Percentiles rank a stretch among this genome's conserved stretches.
These are phyloP conservation scores for Aureobasidium uvarum DNA, from an alignment of 2,329 filamentous ascomycete species.

Conservation along the genomic window DNA sequence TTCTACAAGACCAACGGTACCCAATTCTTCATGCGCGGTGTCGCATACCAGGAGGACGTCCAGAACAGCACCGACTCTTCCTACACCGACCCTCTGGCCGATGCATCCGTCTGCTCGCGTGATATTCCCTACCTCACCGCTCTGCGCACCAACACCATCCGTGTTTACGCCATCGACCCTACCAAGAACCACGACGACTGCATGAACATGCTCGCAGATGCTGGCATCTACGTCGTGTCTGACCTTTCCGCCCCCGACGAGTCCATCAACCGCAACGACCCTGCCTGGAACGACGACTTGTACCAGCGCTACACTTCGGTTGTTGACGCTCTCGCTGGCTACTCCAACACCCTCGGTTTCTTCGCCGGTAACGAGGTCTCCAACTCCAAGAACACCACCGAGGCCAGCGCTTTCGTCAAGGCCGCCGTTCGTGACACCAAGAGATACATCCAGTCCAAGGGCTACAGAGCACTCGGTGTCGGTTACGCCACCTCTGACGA, in stretches of 20 bases:
- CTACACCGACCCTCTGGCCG: slow-evolving; percentile 81
- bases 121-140: slow-evolving; percentile 79
- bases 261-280: slow-evolving; percentile 81
- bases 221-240: slow-evolving; percentile 92
- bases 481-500: slow-evolving; percentile 98
- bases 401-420: slow-evolving; percentile 92
- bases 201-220: slow-evolving; percentile 77
- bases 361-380: slow-evolving; percentile 98
- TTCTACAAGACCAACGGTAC: slow-evolving; percentile 81
- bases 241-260: slow-evolving; percentile 78
- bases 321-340: slow-evolving; percentile 75
- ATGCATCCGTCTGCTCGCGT: slow-evolving; percentile 69
- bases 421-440: slow-evolving; percentile 96
- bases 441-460: slow-evolving; percentile 80
- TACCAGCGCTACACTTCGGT: slow-evolving; percentile 80
- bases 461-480: slow-evolving; percentile 76
- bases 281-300: slow-evolving; percentile 74
- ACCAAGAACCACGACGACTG: slow-evolving; percentile 73
- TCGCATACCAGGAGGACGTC: slow-evolving; percentile 87
- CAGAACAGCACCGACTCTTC: slow-evolving; percentile 50
- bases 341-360: slow-evolving; percentile 93
- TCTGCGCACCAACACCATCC: slow-evolving; percentile 87
- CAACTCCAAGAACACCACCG: slow-evolving; percentile 84
- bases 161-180: slow-evolving; percentile 90
- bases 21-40: slow-evolving; percentile 83